Evolutionary conservation across 352 stramenopile genomes (phyloP), one percentile per base, ranked within the genome.

Genomic region (Globisporangium iwayamae): DNA sequence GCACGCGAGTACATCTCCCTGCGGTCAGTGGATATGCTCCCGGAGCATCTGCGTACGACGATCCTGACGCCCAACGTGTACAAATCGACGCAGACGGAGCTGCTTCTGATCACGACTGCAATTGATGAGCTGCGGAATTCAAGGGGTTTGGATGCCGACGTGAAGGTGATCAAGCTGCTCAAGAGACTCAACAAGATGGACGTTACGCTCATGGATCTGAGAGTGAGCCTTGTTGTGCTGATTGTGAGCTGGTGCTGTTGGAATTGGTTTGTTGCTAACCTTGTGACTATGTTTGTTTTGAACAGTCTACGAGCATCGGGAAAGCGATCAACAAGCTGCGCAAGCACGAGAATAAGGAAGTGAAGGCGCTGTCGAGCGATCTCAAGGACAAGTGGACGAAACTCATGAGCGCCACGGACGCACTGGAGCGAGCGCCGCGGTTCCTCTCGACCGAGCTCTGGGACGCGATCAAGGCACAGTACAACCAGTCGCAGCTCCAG

Each of bases 401-500:
- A 25, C 67, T 94, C 8, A 89, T 96, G 68, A 72, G 82, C 61
- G 72, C 84, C 56, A 83, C 81, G 22, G 87, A 94, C 43, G 66
- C 70, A 3, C 60, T 93, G 28, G 71, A 87, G 50, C 66, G 66
- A 0, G 60, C 83, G 13, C 87, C 87, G 53, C 74, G 79, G 9
- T 96, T 89, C 69, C 59, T 94, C 22, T 66, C 77, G 10, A 39
- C 67, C 0, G 79, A 87, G 39, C 39, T 94, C 5, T 96, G 87
- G 87, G 70, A 86, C 16, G 79, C 85, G 4, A 82, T 96, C 28
- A 87, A 83, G 54, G 67, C 54, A 2, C 85, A 90, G 66, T 96
- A 94, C 70, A 96, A 96, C 47, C 79, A 85, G 52, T 94, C 85
- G 11, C 87, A 96, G 65, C 70, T 96, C 34, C 87, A 96, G 62